A percentile compares a stretch with the other conserved stretches of the same genome.
phyloP scores from a whole-genome alignment of 768 basidiomycete species.

The Kondoa malvinella region DNA sequence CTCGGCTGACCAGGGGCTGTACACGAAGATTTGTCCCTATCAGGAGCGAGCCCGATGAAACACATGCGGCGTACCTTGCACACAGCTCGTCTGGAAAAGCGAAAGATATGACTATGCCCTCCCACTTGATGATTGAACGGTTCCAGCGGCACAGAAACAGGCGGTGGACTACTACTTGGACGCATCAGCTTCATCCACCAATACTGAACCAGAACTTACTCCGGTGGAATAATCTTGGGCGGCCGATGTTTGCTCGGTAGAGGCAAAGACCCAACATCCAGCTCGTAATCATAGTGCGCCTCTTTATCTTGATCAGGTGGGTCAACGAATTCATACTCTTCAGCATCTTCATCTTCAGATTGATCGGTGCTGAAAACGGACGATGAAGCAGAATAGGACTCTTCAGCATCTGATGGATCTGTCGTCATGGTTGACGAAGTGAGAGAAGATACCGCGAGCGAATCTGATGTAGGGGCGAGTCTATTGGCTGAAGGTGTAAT shows the following conservation, averaged over 20 bases:
- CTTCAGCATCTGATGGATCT: slow-evolving; percentile 1
- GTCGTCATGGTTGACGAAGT: neutral
- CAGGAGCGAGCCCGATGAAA: neutral
- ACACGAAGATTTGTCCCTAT: neutral
- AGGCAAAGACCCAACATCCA: slow-evolving; percentile 22
- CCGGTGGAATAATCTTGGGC: neutral
- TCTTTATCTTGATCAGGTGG: slow-evolving; percentile 18
- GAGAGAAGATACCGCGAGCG: neutral
- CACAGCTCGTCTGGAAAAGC: slow-evolving; percentile 90
- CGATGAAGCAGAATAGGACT: neutral
- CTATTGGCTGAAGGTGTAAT: too few relatives aligned
- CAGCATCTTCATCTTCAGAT: neutral
- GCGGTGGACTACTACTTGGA: neutral
- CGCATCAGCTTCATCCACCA: neutral
- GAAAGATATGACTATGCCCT: slow-evolving; percentile 91
- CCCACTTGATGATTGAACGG: slow-evolving; percentile 98
- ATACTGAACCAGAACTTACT: neutral
- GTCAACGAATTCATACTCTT: neutral
- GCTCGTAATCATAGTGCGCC: slow-evolving; percentile 24
- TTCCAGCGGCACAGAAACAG: slow-evolving; percentile 52
- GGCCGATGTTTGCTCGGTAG: slow-evolving; percentile 12
- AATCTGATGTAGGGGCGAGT: neutral
- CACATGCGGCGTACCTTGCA: slow-evolving; percentile 61
- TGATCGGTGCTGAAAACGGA: neutral
- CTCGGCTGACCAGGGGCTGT: slow-evolving; percentile 86